phyloP scores from a whole-genome alignment of 2,329 filamentous ascomycete genomes.

The Monilinia aucupariae region DNA sequence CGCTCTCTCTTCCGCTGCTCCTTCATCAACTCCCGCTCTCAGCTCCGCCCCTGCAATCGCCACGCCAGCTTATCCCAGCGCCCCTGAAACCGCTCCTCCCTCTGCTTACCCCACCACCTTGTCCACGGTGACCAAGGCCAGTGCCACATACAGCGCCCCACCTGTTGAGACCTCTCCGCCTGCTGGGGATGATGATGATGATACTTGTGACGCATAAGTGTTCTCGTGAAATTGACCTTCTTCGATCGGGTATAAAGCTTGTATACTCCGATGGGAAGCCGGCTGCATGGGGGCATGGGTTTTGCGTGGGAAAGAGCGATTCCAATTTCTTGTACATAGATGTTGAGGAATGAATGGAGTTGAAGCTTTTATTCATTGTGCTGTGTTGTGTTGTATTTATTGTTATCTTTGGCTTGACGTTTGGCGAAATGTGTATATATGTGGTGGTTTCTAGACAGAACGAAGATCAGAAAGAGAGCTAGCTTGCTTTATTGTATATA shows the following conservation, averaged over 20 bases:
- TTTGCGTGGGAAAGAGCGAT: too few species aligned
- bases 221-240: not conserved
- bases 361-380: too few species aligned
- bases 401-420: too few species aligned
- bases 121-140: constrained; percentile 1
- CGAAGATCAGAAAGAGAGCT: too few species aligned
- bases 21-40: not conserved
- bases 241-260: too few species aligned
- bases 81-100: not conserved
- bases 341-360: not conserved
- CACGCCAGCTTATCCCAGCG: not conserved
- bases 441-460: too few species aligned
- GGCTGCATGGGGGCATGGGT: too few species aligned
- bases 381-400: too few species aligned
- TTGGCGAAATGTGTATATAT: too few species aligned
- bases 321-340: constrained; percentile 3
- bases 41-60: not conserved
- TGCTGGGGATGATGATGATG: not conserved
- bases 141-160: not conserved
- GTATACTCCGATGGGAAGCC: too few species aligned
- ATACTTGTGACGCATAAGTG: constrained; percentile 10
- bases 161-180: not conserved
- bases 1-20: not conserved
- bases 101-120: constrained; percentile 10
- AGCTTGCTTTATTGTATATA: too few species aligned